These are phyloP conservation scores for Fraxinus xanthoxyloides DNA, from an alignment of 305 asterid species.

Conservation along the genomic window DNA sequence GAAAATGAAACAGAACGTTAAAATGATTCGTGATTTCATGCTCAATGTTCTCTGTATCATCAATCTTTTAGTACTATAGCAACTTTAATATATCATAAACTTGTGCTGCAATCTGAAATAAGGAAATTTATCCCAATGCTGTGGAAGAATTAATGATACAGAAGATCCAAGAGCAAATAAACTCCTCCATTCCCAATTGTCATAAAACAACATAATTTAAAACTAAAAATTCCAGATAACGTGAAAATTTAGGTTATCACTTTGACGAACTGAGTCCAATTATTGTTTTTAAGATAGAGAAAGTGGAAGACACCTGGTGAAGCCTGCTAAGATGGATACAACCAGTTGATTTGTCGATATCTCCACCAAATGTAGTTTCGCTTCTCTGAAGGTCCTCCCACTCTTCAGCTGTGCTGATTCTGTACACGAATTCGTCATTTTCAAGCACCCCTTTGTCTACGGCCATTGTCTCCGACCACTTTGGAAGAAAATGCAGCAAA, in stretches of 20 bases:
- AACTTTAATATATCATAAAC: neutral
- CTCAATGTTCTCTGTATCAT: neutral
- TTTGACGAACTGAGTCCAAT: neutral
- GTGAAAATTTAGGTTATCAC: neutral
- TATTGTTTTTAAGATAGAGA: neutral
- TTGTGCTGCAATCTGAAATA: neutral
- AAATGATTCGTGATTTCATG: neutral
- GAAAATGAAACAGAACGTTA: neutral
- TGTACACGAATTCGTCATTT: slow-evolving; percentile 49
- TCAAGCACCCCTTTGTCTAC: slow-evolving; percentile 22
- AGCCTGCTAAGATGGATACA: slow-evolving; percentile 83
- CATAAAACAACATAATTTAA: neutral
- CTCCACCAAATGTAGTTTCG: slow-evolving; percentile 60
- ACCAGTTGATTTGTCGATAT: slow-evolving; percentile 61
- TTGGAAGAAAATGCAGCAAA: neutral
- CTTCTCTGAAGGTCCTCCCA: slow-evolving; percentile 63
- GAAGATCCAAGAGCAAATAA: neutral
- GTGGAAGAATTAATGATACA: neutral
- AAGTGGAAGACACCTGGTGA: slow-evolving; percentile 50
- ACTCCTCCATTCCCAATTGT: neutral
- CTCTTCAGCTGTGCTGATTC: slow-evolving; percentile 77
- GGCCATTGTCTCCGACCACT: slow-evolving; percentile 27
- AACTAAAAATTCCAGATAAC: neutral
- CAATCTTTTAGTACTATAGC: neutral
- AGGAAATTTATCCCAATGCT: neutral